Base-by-base conservation (phyloP, 2,329 filamentous ascomycete species). In the Pseudogymnoascus sp. region DNA sequence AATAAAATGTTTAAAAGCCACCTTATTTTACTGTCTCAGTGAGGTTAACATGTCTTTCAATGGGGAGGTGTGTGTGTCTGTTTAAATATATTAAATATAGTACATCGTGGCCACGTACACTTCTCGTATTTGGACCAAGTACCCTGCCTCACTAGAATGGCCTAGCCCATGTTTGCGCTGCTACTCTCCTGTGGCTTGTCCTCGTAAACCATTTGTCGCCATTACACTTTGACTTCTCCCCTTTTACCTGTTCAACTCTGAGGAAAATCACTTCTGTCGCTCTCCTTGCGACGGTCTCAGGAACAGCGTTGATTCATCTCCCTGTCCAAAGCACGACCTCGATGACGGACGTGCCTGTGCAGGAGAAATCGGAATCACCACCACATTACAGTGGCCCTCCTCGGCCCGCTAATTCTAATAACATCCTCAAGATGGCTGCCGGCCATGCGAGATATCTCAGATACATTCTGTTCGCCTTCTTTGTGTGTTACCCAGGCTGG, bases 391-490 rank as follows among this genome's bases (percentile, higher is more conserved):
- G 4, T 52, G 45, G 26, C 45, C 45, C 45, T 10, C n/a, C 14
- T 16, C 45, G 26, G 45, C 49, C 49, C 16, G 29, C 29, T 12
- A 33, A 55, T 55, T 33, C 49, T 39, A 35, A 41, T 2, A 21
- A 16, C 31, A 35, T 43, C 16, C 16, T 61, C 65, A 69, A 37
- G 16, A 74, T 74, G 72, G 70, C 71, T 61, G 68, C 70, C 33
- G 72, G 72, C 60, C 67, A 71, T 14, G 68, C 87, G 76, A 87
- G 89, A 77, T 91, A 91, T 72, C 78, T 87, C 81, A 84, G 85
- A 81, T 88, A 87, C 76, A 81, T 96, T 74, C 81, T 94, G 73
- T 86, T 96, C 72, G 90, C 91, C 64, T 83, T 92, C 72, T 88
- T 96, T 72, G 92, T 96, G 83, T 73, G 88, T 81, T 23, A 33